Conservation (phyloP, 164 flowering plant genomes). For the Vitis labrusca region DNA sequence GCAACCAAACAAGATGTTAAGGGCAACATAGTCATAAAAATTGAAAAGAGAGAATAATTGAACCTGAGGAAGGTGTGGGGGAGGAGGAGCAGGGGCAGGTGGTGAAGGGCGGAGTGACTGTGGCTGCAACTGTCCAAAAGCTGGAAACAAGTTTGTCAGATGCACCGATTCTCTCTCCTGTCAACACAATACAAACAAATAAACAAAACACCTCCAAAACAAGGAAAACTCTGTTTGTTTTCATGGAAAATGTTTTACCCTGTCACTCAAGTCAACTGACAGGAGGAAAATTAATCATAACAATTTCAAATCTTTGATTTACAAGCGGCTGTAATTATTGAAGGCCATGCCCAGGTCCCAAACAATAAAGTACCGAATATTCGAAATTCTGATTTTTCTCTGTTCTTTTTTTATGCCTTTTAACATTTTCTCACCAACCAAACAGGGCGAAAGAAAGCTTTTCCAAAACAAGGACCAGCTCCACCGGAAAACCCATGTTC, state of each 20-base stretch:
- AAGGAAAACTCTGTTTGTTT: neutral
- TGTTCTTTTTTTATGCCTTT: neutral
- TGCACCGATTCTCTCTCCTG: slow-evolving; percentile 44
- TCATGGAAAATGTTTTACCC: neutral
- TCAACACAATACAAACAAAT: neutral
- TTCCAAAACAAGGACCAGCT: neutral
- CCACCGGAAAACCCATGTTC: neutral
- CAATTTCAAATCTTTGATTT: too few species aligned
- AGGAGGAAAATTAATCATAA: too few species aligned
- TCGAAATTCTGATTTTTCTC: too few species aligned
- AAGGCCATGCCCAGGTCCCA: too few species aligned
- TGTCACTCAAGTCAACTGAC: too few species aligned
- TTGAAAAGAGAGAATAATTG: neutral
- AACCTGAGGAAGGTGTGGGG: slow-evolving; percentile 54
- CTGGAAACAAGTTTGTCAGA: slow-evolving; percentile 52
- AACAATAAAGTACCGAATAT: too few species aligned
- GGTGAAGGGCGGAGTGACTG: slow-evolving; percentile 44
- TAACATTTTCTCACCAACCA: neutral
- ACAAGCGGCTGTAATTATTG: too few species aligned
- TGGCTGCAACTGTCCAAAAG: slow-evolving; percentile 58
- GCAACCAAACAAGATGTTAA: too few species aligned
- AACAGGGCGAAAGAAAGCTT: neutral
- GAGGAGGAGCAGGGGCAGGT: slow-evolving; percentile 16
- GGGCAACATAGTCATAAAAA: too few species aligned
- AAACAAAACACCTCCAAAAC: neutral